Conservation (phyloP, 139 green algal species). For the Medakamo hakoo region DNA sequence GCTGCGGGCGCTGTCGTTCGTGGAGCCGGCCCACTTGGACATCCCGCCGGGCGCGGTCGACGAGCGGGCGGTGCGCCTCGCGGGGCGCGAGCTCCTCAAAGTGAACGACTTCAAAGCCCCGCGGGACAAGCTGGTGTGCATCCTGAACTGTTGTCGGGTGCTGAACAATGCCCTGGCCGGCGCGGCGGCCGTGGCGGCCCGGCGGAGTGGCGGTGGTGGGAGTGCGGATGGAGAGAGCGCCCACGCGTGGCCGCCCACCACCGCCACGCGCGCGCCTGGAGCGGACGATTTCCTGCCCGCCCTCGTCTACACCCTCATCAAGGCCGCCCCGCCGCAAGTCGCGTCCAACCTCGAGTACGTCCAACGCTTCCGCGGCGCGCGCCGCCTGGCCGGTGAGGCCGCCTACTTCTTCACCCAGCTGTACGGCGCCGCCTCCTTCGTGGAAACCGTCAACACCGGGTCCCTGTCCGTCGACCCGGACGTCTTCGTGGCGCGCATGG, state of each 20-base stretch:
- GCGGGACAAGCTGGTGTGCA: slow-evolving; percentile 89
- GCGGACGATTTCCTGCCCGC: slow-evolving; percentile 90
- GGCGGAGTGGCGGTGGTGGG: slow-evolving; percentile 11
- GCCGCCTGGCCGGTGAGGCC: not conserved
- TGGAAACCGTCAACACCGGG: slow-evolving; percentile 42
- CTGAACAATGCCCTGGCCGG: slow-evolving; percentile 13
- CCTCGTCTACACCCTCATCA: slow-evolving; percentile 77
- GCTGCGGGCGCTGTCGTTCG: slow-evolving; percentile 47
- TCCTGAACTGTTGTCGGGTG: slow-evolving; percentile 59
- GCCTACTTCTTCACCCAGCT: slow-evolving; percentile 64
- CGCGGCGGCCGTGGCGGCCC: slow-evolving; percentile 6
- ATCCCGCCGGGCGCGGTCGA: slow-evolving; percentile 29
- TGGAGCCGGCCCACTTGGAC: slow-evolving; percentile 68
- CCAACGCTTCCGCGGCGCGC: slow-evolving; percentile 33
- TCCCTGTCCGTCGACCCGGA: slow-evolving; percentile 37
- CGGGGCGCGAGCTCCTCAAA: slow-evolving; percentile 65
- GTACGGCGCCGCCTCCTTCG: slow-evolving; percentile 41
- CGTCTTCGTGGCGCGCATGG: slow-evolving; percentile 54
- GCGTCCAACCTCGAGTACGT: slow-evolving; percentile 65
- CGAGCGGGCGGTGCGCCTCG: slow-evolving; percentile 28
- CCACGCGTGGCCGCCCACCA: not conserved
- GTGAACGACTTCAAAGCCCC: slow-evolving; percentile 85
- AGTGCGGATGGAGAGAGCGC: not conserved
- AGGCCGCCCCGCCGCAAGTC: slow-evolving; percentile 44
- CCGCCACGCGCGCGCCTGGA: slow-evolving; percentile 19